A percentile compares a stretch with the other conserved stretches of the same genome.
Evolutionary conservation across 2,329 filamentous ascomycete species (phyloP).

Genomic region (Colletotrichum liaoningense): DNA sequence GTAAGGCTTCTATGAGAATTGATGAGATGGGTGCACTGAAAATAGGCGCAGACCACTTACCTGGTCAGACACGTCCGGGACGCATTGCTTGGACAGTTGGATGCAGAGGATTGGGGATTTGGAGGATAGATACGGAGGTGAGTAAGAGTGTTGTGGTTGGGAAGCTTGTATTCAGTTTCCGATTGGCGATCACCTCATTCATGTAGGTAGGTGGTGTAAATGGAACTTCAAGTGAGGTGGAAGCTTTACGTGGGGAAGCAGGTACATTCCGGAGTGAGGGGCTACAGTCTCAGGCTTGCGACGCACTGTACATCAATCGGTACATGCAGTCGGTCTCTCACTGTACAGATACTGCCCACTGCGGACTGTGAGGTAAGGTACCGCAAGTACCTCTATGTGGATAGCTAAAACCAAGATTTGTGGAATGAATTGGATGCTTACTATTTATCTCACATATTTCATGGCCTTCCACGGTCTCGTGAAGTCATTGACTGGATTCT

Average conservation of each 20-base stretch:
- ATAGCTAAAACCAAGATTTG: neutral
- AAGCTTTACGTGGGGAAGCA: constrained; percentile 22
- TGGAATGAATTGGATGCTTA: constrained; percentile 2
- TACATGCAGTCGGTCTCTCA: neutral
- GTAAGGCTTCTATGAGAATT: constrained; percentile 12
- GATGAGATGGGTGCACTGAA: constrained; percentile 21
- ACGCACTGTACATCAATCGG: neutral
- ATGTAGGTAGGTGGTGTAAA: constrained; percentile 9
- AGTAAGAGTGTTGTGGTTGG: neutral
- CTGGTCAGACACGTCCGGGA: constrained; percentile 8
- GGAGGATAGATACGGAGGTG: neutral
- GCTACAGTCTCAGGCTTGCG: constrained; percentile 7
- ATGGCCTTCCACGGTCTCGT: neutral
- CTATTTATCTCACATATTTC: neutral
- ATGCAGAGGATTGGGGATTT: neutral
- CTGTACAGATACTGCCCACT: constrained; percentile 11
- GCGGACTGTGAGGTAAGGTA: neutral
- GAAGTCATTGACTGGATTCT: neutral
- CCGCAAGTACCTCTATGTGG: neutral
- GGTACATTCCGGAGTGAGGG: constrained; percentile 24
- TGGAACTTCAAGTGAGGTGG: constrained; percentile 21
- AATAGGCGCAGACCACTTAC: constrained; percentile 1
- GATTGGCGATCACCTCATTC: constrained; percentile 9
- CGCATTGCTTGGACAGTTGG: constrained; percentile 5
- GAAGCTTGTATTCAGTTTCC: neutral